Percentiles rank a stretch among this genome's conserved stretches.
phyloP scores from a whole-genome alignment of 768 basidiomycete genomes.

The Pleurotus salmoneostramineus region DNA sequence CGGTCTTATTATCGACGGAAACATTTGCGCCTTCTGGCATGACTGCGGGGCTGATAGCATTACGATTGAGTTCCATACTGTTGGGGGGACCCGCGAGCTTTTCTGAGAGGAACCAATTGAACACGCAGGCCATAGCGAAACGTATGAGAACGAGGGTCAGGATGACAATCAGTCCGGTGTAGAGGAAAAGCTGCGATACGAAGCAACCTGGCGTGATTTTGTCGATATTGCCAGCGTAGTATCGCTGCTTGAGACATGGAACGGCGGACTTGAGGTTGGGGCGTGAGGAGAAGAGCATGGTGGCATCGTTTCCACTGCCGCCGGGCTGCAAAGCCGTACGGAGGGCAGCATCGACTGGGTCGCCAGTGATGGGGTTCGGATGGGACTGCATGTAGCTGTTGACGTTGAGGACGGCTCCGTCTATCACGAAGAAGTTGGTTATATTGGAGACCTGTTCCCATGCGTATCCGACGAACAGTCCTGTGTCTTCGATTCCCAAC shows the following conservation, averaged over 20 bases:
- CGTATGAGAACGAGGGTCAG: constrained; percentile 86
- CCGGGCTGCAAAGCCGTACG: constrained; percentile 61
- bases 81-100: constrained; percentile 76
- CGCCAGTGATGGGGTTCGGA: constrained; percentile 59
- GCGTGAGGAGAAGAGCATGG: constrained; percentile 79
- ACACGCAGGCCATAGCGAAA: constrained; percentile 93
- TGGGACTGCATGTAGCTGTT: constrained; percentile 79
- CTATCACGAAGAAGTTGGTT: constrained; percentile 78
- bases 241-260: constrained; percentile 80
- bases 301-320: constrained; percentile 81
- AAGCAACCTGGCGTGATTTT: constrained; percentile 97
- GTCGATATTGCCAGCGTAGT: constrained; percentile 93
- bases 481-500: constrained; percentile 67
- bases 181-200: constrained; percentile 84
- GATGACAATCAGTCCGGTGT: constrained; percentile 87
- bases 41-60: constrained; percentile 91
- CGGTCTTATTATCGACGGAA: constrained; percentile 85
- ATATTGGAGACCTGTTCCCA: constrained; percentile 85
- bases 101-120: constrained; percentile 93
- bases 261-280: constrained; percentile 62
- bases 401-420: constrained; percentile 94
- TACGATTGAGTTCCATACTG: constrained; percentile 66
- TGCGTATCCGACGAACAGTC: constrained; percentile 75
- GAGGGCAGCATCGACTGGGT: constrained; percentile 80
- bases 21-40: constrained; percentile 96